A percentile compares a stretch with the other conserved stretches of the same genome.
Evolutionary conservation across 1,139 yeast species (phyloP).

Genomic region (Trichomonascaceae sp.): DNA sequence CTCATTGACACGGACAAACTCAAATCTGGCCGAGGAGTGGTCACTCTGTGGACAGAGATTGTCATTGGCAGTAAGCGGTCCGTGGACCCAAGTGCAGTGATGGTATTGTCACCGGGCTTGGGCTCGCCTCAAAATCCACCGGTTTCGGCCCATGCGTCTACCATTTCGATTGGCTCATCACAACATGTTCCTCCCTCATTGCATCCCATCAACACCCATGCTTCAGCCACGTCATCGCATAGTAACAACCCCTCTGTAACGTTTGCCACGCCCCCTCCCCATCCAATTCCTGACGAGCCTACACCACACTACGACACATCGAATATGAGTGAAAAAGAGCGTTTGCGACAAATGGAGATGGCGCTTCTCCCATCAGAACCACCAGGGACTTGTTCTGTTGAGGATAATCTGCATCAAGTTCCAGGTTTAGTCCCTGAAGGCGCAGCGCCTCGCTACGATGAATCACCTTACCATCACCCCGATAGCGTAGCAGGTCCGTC

Average conservation of each 20-base stretch:
- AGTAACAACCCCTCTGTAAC: not conserved
- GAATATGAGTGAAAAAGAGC: conserved; percentile 35
- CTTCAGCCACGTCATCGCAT: not conserved
- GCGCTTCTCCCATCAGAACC: conserved; percentile 55
- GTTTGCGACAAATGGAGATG: conserved; percentile 39
- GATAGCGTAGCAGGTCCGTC: not conserved
- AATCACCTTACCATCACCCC: too few species aligned
- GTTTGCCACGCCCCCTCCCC: not conserved
- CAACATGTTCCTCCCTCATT: too few species aligned
- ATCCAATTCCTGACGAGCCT: not conserved
- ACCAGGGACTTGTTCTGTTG: too few species aligned
- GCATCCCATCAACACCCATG: too few species aligned
- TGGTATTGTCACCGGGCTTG: not conserved
- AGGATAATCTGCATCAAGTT: conserved; percentile 3
- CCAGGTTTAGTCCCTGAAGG: too few species aligned
- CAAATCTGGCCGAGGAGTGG: conserved; percentile 60
- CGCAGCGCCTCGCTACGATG: not conserved
- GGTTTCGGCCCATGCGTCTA: not conserved
- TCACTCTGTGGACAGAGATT: conserved; percentile 67
- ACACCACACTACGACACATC: not conserved
- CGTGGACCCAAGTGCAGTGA: not conserved
- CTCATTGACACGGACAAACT: conserved; percentile 68
- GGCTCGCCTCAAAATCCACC: not conserved
- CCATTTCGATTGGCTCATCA: too few species aligned
- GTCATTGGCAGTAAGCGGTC: conserved; percentile 42